Evolutionary conservation across 1,284 basidiomycete species (phyloP), one percentile per base, ranked within the genome.

Genomic region (Sphagnurus paluster): DNA sequence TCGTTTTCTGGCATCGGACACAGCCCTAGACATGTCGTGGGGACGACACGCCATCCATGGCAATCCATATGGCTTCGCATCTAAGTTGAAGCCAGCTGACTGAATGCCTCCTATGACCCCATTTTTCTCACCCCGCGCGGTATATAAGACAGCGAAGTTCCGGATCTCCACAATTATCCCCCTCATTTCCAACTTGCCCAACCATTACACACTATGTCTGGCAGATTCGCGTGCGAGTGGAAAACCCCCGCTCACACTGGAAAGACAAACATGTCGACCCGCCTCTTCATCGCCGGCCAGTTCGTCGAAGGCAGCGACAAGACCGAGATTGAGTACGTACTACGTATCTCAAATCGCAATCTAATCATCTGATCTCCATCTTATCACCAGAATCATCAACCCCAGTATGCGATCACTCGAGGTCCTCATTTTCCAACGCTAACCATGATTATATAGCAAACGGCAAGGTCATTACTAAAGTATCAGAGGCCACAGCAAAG

Each of bases 281-380:
- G 91, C 38, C 68, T 95, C 54, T 94, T 82, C 76, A 92, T 96
- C 71, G 75, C 84, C 68, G 87, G 87, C 65, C 68, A 95, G 71
- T 95, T 84, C 63, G 73, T 80, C 32, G 80, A 84, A 53, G 87
- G 86, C n/a, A 70, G 71, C n/a, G 77, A 82, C 48, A 68, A 74
- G 9, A 77, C 70, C 19, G 80, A 77, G 13, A 83, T 90, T 61
- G 86, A 90, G 82, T 90, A 60, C 60, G 80, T 70, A 28, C 39
- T 17, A 13, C 28, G 37, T 28, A 25, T 29, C 9, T 16, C 5
- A 20, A 13, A 13, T 38, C 28, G 17, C 28, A 24, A 6, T 33
- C 41, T 26, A 32, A 47, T 46, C 38, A 36, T 39, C 39, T 14
- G 23, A 26, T 26, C 8, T 10, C 16, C 11, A 39, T 37, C 9